Evolutionary conservation across 2,329 filamentous ascomycete species (phyloP).

Genomic region (Colletotrichum tofieldiae): DNA sequence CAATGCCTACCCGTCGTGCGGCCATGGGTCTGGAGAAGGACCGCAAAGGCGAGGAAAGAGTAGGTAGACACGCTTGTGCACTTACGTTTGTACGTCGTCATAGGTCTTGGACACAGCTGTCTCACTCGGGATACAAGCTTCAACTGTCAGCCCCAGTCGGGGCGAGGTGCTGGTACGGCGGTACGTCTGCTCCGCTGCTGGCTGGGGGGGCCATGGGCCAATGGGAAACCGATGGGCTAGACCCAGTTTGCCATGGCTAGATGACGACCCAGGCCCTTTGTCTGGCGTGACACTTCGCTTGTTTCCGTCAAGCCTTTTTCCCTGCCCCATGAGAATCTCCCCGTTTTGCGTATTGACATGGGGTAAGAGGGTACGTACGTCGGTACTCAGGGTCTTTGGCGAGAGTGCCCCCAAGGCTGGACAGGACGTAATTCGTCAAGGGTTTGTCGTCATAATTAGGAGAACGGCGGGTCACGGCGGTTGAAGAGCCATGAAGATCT

Average conservation of each 20-base stretch:
- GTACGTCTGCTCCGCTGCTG: conserved; percentile 36
- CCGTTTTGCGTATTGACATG: conserved; percentile 4
- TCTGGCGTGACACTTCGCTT: conserved; percentile 40
- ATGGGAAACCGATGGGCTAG: conserved; percentile 6
- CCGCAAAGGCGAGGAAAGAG: conserved; percentile 7
- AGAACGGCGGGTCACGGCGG: conserved; percentile 32
- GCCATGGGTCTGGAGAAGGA: conserved; percentile 35
- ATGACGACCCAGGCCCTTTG: conserved; percentile 30
- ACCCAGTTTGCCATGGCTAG: conserved; percentile 36
- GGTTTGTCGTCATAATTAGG: conserved; percentile 30
- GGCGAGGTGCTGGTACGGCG: conserved; percentile 25
- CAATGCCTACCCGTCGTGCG: conserved; percentile 6
- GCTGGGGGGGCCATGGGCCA: conserved; percentile 23
- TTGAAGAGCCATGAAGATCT: conserved; percentile 38
- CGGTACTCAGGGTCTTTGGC: conserved; percentile 2
- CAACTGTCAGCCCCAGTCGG: conserved; percentile 27
- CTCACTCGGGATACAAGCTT: conserved; percentile 41
- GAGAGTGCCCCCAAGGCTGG: background rate
- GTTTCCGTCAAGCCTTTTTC: conserved; percentile 36
- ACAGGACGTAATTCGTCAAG: conserved; percentile 23
- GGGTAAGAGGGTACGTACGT: background rate
- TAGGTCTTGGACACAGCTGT: conserved; percentile 43
- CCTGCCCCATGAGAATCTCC: conserved; percentile 8
- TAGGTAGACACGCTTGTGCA: conserved; percentile 7
- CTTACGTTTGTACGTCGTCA: conserved; percentile 42